phyloP scores from a whole-genome alignment of 2,329 filamentous ascomycete genomes.

The Pseudopyrenochaeta lycopersici region DNA sequence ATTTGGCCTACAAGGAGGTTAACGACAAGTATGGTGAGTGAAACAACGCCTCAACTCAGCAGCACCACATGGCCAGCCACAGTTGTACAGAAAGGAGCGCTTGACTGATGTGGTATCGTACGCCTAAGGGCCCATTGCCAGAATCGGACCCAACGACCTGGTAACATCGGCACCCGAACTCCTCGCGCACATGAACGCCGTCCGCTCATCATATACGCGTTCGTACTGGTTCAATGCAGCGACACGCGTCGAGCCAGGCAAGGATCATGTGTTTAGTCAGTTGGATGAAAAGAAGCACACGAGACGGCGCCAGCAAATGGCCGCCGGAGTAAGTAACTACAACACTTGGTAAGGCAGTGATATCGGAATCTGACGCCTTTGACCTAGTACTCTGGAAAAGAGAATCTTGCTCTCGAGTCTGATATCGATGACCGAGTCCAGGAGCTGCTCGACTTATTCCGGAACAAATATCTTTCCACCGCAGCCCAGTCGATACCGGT shows the following conservation, averaged over 20 bases:
- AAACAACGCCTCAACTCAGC: neutral
- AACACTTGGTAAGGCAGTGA: too few relatives aligned
- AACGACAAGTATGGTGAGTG: slow-evolving; percentile 32
- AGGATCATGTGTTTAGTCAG: slow-evolving; percentile 61
- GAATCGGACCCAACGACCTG: slow-evolving; percentile 59
- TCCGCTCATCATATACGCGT: slow-evolving; percentile 52
- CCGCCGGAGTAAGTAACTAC: slow-evolving; percentile 48
- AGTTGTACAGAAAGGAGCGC: too few relatives aligned
- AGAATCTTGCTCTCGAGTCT: slow-evolving; percentile 59
- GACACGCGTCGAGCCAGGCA: slow-evolving; percentile 59
- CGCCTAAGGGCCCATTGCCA: slow-evolving; percentile 51
- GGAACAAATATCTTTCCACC: slow-evolving; percentile 51
- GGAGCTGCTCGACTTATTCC: slow-evolving; percentile 58
- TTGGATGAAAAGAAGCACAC: slow-evolving; percentile 58
- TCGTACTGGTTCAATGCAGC: slow-evolving; percentile 34
- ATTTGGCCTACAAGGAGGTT: slow-evolving; percentile 29
- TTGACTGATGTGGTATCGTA: too few relatives aligned
- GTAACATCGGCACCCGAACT: slow-evolving; percentile 59
- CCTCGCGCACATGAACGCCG: slow-evolving; percentile 51
- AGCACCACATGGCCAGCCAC: too few relatives aligned
- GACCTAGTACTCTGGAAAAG: slow-evolving; percentile 58
- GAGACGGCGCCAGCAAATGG: slow-evolving; percentile 54
- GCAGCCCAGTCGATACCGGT: slow-evolving; percentile 33
- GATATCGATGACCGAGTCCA: slow-evolving; percentile 58
- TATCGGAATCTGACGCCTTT: neutral